Evolutionary conservation across 805 yeast genomes (phyloP).

Genomic region (Myxozyma neotropica): DNA sequence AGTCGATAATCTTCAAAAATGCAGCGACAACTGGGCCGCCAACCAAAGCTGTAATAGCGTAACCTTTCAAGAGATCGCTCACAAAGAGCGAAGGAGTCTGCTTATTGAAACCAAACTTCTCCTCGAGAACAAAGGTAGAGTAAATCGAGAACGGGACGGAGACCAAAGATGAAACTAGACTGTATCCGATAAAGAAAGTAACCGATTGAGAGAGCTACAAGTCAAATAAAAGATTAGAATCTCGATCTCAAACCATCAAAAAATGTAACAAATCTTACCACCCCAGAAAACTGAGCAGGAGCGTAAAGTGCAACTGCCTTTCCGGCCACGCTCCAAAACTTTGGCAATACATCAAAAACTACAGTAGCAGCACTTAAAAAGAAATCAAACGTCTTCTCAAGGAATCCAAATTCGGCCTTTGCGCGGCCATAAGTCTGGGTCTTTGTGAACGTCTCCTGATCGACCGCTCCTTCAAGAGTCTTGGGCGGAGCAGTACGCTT

Average conservation of each 20-base stretch:
- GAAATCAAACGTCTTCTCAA: constrained; percentile 55
- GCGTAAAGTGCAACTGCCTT: constrained; percentile 41
- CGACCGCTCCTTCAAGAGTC: constrained; percentile 66
- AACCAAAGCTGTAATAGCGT: constrained; percentile 55
- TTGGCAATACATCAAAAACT: constrained; percentile 65
- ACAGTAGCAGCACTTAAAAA: constrained; percentile 60
- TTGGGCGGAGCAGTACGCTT: constrained; percentile 62
- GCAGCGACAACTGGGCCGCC: constrained; percentile 75
- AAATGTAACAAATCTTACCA: no score
- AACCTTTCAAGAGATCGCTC: constrained; percentile 66
- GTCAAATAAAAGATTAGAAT: no score
- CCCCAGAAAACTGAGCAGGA: constrained; percentile 50
- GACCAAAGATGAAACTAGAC: constrained; percentile 54
- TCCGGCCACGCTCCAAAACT: constrained; percentile 58
- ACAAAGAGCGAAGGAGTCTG: constrained; percentile 72
- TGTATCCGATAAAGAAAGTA: constrained; percentile 58
- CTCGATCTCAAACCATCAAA: no score
- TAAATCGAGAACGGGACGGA: constrained; percentile 74
- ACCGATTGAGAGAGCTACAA: constrained; percentile 70
- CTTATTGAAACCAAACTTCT: constrained; percentile 91
- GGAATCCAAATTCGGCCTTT: constrained; percentile 68
- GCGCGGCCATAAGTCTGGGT: constrained; percentile 79
- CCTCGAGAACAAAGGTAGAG: constrained; percentile 84
- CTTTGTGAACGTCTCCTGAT: constrained; percentile 71
- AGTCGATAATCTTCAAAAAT: constrained; percentile 77